Conservation (phyloP, 2,329 filamentous ascomycete genomes). For the Hypomyces rosellus region DNA sequence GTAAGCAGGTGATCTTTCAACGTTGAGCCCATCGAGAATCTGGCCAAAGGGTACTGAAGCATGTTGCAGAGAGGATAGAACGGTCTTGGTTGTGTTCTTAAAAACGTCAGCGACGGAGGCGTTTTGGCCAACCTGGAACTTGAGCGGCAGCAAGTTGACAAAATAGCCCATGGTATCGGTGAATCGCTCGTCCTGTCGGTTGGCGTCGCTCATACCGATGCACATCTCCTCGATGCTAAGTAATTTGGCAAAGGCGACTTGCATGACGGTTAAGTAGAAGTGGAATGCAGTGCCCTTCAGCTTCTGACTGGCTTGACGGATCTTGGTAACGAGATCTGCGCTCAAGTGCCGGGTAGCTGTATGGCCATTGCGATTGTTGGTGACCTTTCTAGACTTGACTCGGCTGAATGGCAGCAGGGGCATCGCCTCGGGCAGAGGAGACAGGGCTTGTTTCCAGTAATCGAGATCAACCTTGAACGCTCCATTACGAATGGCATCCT, state of each 20-base stretch:
- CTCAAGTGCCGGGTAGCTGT: not conserved
- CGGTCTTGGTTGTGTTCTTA: too few species aligned
- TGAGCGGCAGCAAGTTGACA: slow-evolving; percentile 39
- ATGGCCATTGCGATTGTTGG: not conserved
- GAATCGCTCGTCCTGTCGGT: slow-evolving; percentile 16
- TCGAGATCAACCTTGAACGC: not conserved
- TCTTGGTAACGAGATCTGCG: slow-evolving; percentile 2
- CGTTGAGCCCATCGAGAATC: too few species aligned
- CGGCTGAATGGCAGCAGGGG: not conserved
- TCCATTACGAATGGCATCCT: not conserved
- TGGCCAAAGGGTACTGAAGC: too few species aligned
- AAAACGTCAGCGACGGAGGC: too few species aligned
- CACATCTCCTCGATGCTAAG: slow-evolving; percentile 30
- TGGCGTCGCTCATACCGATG: slow-evolving; percentile 38
- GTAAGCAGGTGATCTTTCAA: too few species aligned
- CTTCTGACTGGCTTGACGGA: slow-evolving; percentile 14
- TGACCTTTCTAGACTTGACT: not conserved
- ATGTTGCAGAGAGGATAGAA: too few species aligned
- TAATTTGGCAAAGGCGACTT: slow-evolving; percentile 22
- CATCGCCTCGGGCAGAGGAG: slow-evolving; percentile 2
- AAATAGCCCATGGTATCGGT: slow-evolving; percentile 33
- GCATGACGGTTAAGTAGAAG: slow-evolving; percentile 38
- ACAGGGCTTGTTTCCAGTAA: not conserved
- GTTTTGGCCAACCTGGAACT: slow-evolving; percentile 20
- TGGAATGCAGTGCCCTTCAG: slow-evolving; percentile 33